These are phyloP conservation scores for Epichloe hybrida DNA, from an alignment of 2,329 filamentous ascomycete species.

Conservation along the genomic window DNA sequence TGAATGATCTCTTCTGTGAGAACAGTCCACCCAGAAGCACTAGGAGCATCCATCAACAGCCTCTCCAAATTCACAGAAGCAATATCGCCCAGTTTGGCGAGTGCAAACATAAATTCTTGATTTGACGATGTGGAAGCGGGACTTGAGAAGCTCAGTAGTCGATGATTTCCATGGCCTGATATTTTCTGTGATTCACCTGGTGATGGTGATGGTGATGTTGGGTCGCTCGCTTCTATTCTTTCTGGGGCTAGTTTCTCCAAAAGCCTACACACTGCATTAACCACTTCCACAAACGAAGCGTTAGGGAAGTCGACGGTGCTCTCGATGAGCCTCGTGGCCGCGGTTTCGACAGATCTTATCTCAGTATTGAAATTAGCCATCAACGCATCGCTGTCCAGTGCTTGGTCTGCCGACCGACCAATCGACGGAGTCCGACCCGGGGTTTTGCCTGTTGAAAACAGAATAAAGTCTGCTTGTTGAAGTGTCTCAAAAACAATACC, in stretches of 20 bases:
- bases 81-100: slow-evolving; percentile 62
- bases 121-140: slow-evolving; percentile 34
- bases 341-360: slow-evolving; percentile 77
- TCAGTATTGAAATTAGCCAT: slow-evolving; percentile 63
- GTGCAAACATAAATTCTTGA: slow-evolving; percentile 51
- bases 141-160: slow-evolving; percentile 34
- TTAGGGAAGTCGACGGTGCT: slow-evolving; percentile 87
- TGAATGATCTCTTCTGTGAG: slow-evolving; percentile 43
- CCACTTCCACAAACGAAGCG: slow-evolving; percentile 62
- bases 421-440: slow-evolving; percentile 37
- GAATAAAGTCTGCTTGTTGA: slow-evolving; percentile 81
- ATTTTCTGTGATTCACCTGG: slow-evolving; percentile 22
- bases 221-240: slow-evolving; percentile 8
- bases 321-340: slow-evolving; percentile 74
- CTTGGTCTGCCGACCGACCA: slow-evolving; percentile 31
- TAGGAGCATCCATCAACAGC: slow-evolving; percentile 51
- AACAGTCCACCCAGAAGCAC: slow-evolving; percentile 62
- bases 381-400: slow-evolving; percentile 33
- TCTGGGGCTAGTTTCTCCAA: slow-evolving; percentile 32
- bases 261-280: slow-evolving; percentile 61
- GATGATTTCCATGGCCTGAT: slow-evolving; percentile 25
- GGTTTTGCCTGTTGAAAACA: slow-evolving; percentile 49
- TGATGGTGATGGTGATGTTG: slow-evolving; percentile 6
- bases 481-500: slow-evolving; percentile 83
- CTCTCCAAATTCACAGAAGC: slow-evolving; percentile 63